These are phyloP conservation scores for Aspergillus bridgeri DNA, from an alignment of 495 filamentous ascomycete species.

Conservation along the genomic window DNA sequence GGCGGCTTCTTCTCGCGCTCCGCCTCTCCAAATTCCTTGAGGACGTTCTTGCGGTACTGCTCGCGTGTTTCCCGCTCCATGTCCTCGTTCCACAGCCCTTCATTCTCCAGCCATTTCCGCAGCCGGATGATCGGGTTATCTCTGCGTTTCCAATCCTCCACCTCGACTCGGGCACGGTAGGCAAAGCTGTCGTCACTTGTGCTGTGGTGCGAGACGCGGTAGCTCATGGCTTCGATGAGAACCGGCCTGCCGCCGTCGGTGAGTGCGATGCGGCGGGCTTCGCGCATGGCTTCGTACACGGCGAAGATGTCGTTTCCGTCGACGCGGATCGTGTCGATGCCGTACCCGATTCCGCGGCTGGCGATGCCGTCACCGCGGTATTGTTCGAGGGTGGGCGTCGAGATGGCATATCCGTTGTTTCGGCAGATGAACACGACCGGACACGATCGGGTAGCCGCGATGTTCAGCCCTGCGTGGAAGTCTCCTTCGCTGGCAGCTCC, in stretches of 20 bases:
- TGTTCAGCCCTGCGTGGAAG: conserved; percentile 95
- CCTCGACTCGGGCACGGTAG: conserved; percentile 89
- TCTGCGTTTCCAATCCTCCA: conserved; percentile 95
- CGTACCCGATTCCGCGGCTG: conserved; percentile 90
- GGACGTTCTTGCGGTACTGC: conserved; percentile 63
- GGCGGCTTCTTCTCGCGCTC: conserved; percentile 88
- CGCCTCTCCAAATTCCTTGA: conserved; percentile 81
- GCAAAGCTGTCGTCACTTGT: conserved; percentile 97
- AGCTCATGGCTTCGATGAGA: conserved; percentile 94
- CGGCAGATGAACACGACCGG: conserved; percentile 93
- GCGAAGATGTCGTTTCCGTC: conserved; percentile 98
- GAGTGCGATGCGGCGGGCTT: conserved; percentile 73
- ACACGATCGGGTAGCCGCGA: conserved; percentile 88
- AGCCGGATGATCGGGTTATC: conserved; percentile 92
- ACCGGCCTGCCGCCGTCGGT: conserved; percentile 75
- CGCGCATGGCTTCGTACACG: conserved; percentile 76
- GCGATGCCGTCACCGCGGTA: conserved; percentile 98
- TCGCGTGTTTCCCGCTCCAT: conserved; percentile 72
- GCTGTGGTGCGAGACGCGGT: conserved; percentile 95
- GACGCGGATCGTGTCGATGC: conserved; percentile 93
- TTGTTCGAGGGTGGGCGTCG: conserved; percentile 90
- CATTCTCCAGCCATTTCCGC: conserved; percentile 86
- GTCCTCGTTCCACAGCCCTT: conserved; percentile 78
- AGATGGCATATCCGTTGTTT: conserved; percentile 97
- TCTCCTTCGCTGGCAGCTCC: conserved; percentile 97